These are phyloP conservation scores for Diaporthe vaccinii DNA, from an alignment of 2,329 filamentous ascomycete genomes.

Conservation along the genomic window DNA sequence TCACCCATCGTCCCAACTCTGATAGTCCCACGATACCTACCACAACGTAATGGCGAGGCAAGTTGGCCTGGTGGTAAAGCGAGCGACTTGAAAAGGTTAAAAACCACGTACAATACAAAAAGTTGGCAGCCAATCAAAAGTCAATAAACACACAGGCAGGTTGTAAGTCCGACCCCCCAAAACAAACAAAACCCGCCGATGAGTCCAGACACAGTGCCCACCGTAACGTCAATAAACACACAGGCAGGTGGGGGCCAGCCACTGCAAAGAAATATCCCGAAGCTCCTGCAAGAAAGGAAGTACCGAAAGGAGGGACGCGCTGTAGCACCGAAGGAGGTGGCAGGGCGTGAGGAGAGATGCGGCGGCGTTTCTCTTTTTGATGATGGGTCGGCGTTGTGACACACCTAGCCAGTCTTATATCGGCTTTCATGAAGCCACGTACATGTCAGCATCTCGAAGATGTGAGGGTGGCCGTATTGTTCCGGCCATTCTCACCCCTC, in stretches of 20 bases:
- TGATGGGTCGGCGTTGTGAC: not conserved
- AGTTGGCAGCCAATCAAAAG: constrained; percentile 9
- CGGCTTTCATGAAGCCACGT: not conserved
- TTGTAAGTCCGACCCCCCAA: constrained; percentile 1
- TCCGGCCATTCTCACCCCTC: not conserved
- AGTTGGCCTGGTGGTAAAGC: constrained; percentile 4
- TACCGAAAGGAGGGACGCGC: constrained; percentile 23
- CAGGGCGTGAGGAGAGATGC: not conserved
- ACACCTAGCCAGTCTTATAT: not conserved
- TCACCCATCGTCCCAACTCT: not conserved
- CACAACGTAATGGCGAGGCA: not conserved
- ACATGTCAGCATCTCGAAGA: not conserved
- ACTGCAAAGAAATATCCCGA: constrained; percentile 22
- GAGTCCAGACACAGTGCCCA: constrained; percentile 16
- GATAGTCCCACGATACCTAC: not conserved
- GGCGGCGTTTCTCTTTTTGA: constrained; percentile 11
- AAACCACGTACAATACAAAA: not conserved
- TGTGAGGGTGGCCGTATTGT: not conserved
- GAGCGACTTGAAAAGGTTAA: not conserved
- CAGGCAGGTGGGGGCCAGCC: constrained; percentile 12
- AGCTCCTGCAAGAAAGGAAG: not conserved
- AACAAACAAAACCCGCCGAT: not conserved
- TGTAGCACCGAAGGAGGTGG: constrained; percentile 15
- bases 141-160: not conserved
- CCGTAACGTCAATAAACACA: not conserved